Conservation (phyloP, 1,284 basidiomycete genomes). For the Cryptococcus depauperatus region DNA sequence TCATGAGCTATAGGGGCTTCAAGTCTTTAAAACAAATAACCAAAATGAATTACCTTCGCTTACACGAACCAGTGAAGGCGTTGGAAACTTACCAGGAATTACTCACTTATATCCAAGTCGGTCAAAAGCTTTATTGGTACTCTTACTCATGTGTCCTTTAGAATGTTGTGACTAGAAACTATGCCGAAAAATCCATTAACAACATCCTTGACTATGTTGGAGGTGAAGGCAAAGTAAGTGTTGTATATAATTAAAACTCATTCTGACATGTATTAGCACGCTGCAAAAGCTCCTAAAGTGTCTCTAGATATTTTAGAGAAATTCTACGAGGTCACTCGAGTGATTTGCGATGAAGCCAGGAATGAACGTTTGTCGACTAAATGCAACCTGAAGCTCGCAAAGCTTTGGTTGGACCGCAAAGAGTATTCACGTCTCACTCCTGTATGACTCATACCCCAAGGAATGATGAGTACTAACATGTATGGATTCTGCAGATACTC, state of each 20-base stretch:
- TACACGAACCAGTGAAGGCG: constrained; percentile 73
- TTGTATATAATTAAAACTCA: background rate
- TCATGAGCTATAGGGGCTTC: constrained; percentile 69
- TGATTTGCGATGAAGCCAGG: constrained; percentile 81
- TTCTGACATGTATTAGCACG: constrained; percentile 24
- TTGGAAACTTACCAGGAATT: constrained; percentile 76
- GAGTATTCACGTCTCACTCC: constrained; percentile 78
- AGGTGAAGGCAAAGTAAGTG: constrained; percentile 64
- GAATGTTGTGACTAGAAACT: constrained; percentile 42
- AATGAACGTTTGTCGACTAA: constrained; percentile 96
- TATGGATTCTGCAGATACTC: too few relatives aligned
- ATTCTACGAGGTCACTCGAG: constrained; percentile 91
- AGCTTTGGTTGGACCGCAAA: constrained; percentile 91
- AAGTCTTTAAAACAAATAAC: constrained; percentile 97
- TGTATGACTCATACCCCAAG: too few relatives aligned
- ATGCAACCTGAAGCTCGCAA: constrained; percentile 93
- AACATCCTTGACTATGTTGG: constrained; percentile 97
- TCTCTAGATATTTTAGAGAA: constrained; percentile 82
- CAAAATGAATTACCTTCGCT: constrained; percentile 77
- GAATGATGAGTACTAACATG: too few relatives aligned
- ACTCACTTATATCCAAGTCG: constrained; percentile 74
- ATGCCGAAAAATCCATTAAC: constrained; percentile 97
- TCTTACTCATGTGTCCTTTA: constrained; percentile 6
- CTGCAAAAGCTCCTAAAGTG: constrained; percentile 49
- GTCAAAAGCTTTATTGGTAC: constrained; percentile 5